Evolutionary conservation across 352 stramenopile species (phyloP).

Genomic region (Pythium volutum): DNA sequence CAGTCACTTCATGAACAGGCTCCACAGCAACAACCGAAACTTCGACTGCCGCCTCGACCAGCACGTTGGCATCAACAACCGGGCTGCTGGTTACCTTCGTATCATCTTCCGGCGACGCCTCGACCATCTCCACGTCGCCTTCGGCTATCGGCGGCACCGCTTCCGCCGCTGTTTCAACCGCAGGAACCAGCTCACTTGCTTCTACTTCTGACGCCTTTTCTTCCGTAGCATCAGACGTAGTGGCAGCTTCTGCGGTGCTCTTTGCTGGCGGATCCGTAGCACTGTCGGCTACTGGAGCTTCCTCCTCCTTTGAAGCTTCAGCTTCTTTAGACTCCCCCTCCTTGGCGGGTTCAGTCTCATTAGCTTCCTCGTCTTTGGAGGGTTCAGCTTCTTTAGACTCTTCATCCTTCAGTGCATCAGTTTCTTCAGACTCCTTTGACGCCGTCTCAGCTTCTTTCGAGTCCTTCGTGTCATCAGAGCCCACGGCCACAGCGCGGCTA

Average conservation of each 20-base stretch:
- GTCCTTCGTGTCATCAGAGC: not conserved
- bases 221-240: not conserved
- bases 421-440: not conserved
- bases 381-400: not conserved
- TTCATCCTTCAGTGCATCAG: not conserved
- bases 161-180: not conserved
- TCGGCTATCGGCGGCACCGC: not conserved
- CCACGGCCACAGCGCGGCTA: not conserved
- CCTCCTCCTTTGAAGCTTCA: not conserved
- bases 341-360: not conserved
- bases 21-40: not conserved
- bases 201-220: constrained; percentile 2
- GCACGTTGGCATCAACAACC: not conserved
- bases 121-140: constrained; percentile 6
- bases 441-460: not conserved
- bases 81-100: not conserved
- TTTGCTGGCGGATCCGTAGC: not conserved
- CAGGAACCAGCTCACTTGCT: not conserved
- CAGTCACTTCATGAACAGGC: constrained; percentile 5
- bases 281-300: not conserved
- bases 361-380: not conserved
- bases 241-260: not conserved
- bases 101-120: not conserved
- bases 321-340: not conserved
- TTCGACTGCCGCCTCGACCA: not conserved